phyloP scores from a whole-genome alignment of 1,139 yeast species.

The Taphrina wiesneri region DNA sequence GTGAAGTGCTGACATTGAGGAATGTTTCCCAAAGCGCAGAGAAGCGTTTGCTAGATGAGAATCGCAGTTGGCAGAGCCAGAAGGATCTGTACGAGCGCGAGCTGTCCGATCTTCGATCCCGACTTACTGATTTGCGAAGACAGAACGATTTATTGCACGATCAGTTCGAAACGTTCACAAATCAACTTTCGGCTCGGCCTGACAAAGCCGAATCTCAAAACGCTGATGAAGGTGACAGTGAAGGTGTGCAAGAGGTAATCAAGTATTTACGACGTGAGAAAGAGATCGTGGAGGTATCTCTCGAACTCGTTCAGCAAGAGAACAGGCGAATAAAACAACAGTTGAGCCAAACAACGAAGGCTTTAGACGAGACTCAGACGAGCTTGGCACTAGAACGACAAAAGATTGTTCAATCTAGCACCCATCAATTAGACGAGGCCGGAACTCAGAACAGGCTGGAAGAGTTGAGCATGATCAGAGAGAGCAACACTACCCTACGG shows the following conservation, averaged over 20 bases:
- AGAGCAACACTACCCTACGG: slow-evolving; percentile 69
- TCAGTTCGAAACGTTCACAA: slow-evolving; percentile 58
- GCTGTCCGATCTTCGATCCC: slow-evolving; percentile 51
- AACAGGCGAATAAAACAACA: slow-evolving; percentile 51
- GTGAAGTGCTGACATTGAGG: slow-evolving; percentile 48
- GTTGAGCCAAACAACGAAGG: slow-evolving; percentile 43
- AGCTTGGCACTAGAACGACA: slow-evolving; percentile 45
- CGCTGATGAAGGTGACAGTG: slow-evolving; percentile 40
- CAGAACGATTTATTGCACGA: slow-evolving; percentile 70
- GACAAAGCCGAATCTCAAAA: slow-evolving; percentile 2
- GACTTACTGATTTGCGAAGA: slow-evolving; percentile 59
- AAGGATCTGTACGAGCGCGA: slow-evolving; percentile 56
- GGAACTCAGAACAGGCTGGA: slow-evolving; percentile 60
- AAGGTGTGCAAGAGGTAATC: slow-evolving; percentile 59
- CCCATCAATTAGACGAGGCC: slow-evolving; percentile 46
- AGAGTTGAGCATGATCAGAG: slow-evolving; percentile 69
- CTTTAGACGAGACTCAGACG: slow-evolving; percentile 45
- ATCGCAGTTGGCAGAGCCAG: slow-evolving; percentile 52
- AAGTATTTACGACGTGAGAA: slow-evolving; percentile 71
- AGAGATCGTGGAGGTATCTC: slow-evolving; percentile 66
- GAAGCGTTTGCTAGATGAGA: slow-evolving; percentile 37
- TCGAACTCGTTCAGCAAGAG: slow-evolving; percentile 56
- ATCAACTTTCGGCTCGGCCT: slow-evolving; percentile 35
- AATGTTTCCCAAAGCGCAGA: slow-evolving; percentile 47
- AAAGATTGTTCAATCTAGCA: slow-evolving; percentile 36